phyloP scores from a whole-genome alignment of 2,329 filamentous ascomycete genomes.

The Neofusicoccum kwambonambiense region DNA sequence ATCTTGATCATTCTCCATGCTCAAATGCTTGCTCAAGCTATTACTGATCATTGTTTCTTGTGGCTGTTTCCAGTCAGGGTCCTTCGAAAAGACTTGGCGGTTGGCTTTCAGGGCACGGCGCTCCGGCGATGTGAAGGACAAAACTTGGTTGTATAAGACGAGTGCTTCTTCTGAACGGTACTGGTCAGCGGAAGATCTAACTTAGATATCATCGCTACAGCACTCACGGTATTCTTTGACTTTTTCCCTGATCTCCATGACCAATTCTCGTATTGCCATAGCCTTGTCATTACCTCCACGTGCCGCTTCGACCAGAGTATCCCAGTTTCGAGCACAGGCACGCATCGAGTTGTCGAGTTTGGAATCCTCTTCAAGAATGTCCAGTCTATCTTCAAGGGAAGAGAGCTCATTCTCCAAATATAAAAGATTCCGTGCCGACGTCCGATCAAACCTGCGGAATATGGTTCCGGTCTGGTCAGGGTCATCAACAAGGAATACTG shows the following conservation, averaged over 20 bases:
- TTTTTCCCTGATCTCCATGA: neutral
- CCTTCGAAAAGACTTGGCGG: neutral
- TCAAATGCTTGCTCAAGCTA: neutral
- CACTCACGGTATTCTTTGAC: neutral
- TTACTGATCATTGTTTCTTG: neutral
- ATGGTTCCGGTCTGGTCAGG: neutral
- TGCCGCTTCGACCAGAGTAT: neutral
- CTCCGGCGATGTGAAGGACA: neutral
- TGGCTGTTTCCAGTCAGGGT: neutral
- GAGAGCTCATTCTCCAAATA: constrained; percentile 8
- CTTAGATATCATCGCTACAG: neutral
- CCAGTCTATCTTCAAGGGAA: neutral
- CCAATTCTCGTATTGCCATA: neutral
- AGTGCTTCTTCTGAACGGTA: neutral
- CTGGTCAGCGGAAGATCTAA: too few relatives aligned
- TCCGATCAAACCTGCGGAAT: constrained; percentile 14
- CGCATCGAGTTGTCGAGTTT: too few relatives aligned
- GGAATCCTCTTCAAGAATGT: neutral
- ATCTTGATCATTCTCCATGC: neutral
- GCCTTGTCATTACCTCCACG: too few relatives aligned
- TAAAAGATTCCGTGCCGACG: neutral
- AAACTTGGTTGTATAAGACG: neutral
- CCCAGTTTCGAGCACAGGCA: neutral
- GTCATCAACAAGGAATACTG: neutral
- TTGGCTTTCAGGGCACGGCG: neutral